phyloP scores from a whole-genome alignment of 2,329 filamentous ascomycete species.

The Alternaria panax region DNA sequence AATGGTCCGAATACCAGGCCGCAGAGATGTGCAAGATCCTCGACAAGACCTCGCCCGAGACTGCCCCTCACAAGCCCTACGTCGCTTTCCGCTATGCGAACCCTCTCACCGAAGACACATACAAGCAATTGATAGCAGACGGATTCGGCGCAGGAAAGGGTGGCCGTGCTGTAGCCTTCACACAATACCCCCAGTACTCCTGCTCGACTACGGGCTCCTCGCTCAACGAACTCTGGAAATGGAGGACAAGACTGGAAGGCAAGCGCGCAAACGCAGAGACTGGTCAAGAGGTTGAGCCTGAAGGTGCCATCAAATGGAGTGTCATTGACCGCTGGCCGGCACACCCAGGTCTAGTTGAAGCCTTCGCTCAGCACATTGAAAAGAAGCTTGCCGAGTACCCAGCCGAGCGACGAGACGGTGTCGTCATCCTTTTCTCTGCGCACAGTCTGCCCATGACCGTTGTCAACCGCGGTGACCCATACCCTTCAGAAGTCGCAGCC shows the following conservation, averaged over 20 bases:
- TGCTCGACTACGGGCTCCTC: constrained; percentile 97
- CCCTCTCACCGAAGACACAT: constrained; percentile 94
- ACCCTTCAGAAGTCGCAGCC: constrained; percentile 92
- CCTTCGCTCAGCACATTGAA: constrained; percentile 92
- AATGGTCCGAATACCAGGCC: constrained; percentile 96
- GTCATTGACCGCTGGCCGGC: constrained; percentile 97
- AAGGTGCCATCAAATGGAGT: constrained; percentile 88
- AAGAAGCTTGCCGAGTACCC: constrained; percentile 84
- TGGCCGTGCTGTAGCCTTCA: constrained; percentile 95
- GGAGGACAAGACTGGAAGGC: constrained; percentile 86
- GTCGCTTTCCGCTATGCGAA: constrained; percentile 96
- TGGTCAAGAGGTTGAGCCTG: constrained; percentile 52
- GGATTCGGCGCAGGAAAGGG: constrained; percentile 89
- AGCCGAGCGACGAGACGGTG: constrained; percentile 77
- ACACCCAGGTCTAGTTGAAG: constrained; percentile 88
- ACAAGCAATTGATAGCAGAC: constrained; percentile 80
- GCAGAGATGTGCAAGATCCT: constrained; percentile 97
- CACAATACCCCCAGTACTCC: constrained; percentile 97
- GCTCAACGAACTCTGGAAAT: constrained; percentile 97
- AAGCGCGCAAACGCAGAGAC: constrained; percentile 63
- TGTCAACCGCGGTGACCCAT: constrained; percentile 95
- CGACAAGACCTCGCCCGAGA: constrained; percentile 88
- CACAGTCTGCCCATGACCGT: constrained; percentile 98
- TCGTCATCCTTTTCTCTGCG: constrained; percentile 90
- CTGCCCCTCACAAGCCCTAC: constrained; percentile 95